Conservation (phyloP, 2,329 filamentous ascomycete species). For the Leptographium lundbergii region DNA sequence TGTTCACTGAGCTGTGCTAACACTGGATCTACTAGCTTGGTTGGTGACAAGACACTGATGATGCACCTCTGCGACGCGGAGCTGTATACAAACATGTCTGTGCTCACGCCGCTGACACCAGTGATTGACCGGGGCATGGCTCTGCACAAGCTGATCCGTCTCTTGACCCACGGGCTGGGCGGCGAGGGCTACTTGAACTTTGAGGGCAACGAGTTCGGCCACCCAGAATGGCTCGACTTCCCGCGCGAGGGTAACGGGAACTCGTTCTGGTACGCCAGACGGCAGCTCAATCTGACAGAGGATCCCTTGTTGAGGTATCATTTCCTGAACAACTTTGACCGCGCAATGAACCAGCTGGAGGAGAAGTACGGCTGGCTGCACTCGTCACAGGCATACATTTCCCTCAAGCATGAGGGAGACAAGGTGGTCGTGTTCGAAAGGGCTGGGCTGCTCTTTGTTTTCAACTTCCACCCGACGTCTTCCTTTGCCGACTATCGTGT, state of each 20-base stretch:
- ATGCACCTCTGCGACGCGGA: constrained; percentile 98
- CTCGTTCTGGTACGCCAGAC: constrained; percentile 86
- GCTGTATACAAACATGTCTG: constrained; percentile 97
- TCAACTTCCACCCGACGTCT: constrained; percentile 82
- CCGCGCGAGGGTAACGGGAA: constrained; percentile 86
- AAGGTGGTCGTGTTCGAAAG: constrained; percentile 96
- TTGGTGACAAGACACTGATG: constrained; percentile 92
- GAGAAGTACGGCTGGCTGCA: constrained; percentile 86
- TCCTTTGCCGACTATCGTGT: constrained; percentile 91
- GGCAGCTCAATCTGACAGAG: constrained; percentile 86
- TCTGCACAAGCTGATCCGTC: constrained; percentile 93
- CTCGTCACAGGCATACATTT: constrained; percentile 76
- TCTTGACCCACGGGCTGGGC: constrained; percentile 81
- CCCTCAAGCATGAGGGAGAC: constrained; percentile 83
- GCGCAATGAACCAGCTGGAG: constrained; percentile 78
- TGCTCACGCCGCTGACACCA: constrained; percentile 67
- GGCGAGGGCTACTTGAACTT: constrained; percentile 98
- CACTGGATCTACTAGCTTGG: constrained; percentile 48
- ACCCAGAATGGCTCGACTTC: constrained; percentile 98
- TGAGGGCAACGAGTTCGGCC: constrained; percentile 96
- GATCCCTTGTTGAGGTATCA: constrained; percentile 76
- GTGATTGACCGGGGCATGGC: constrained; percentile 84
- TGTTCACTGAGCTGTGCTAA: background rate
- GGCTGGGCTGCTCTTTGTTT: constrained; percentile 79
- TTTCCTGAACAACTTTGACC: constrained; percentile 89